Base-by-base conservation (phyloP, 1,139 yeast genomes). In the Candida sanyaensis region DNA sequence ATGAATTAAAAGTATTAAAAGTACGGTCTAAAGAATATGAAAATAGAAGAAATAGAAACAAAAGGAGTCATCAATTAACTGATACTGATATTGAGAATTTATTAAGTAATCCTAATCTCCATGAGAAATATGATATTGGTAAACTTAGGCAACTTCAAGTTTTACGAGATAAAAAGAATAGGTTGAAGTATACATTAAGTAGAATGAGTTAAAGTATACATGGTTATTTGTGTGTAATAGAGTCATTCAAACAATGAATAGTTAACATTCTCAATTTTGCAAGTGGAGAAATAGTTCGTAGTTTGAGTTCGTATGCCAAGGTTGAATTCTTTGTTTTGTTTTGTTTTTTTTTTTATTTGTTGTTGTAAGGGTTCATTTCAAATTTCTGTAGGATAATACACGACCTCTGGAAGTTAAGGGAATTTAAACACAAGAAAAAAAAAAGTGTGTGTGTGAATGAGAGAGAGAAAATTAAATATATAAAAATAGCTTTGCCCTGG, bases 101-200 rank as follows among this genome's bases (percentile, higher is more conserved):
- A 34, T 33, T 37, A 48, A 24, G 17, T 24, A 36, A 26, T 24
- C 29, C 30, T 12, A 40, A 44, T 23, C n/a, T 26, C 4, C 30
- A 27, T 10, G 37, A 38, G 23, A 34, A 49, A 37, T 30, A 55
- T 43, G 41, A 60, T 46, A 68, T 61, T 46, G 60, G 54, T 49
- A 71, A 67, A 47, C 47, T 68, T 32, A 63, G 64, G 11, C 60
- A 69, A 38, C 62, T 73, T 51, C 61, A 62, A 50, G 59, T 71
- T 23, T 60, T 74, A 45, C 66, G 65, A 48, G 65, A 69, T 44
- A 73, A 72, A 55, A 72, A 68, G 58, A 69, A 67, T 41, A 57
- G 78, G 38, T 62, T 75, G 57, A 65, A 63, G 58, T 70, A 69
- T 54, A 66, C 69, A 43, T 62, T 73, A 51, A 56, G 61, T 7